Evolutionary conservation across 2,329 filamentous ascomycete species (phyloP).

Genomic region (Uncinocarpus reesii): DNA sequence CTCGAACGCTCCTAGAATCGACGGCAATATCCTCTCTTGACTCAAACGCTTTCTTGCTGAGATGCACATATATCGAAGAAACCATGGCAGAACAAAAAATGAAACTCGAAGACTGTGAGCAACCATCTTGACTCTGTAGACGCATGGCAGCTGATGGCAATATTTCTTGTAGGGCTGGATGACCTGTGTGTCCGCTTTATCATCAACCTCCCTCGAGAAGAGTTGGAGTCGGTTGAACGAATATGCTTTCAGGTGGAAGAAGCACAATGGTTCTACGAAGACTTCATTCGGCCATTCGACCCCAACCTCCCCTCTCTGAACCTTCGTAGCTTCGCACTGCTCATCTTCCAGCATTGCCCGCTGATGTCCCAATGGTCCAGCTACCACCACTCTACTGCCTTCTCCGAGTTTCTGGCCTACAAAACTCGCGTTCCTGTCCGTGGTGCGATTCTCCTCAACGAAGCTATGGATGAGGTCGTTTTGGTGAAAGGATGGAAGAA

Average conservation of each 20-base stretch:
- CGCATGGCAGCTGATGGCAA: not conserved
- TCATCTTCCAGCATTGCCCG: slow-evolving; percentile 90
- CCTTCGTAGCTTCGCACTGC: slow-evolving; percentile 72
- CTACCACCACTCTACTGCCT: slow-evolving; percentile 69
- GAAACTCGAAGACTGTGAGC: slow-evolving; percentile 78
- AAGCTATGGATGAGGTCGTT: slow-evolving; percentile 86
- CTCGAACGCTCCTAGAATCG: no score
- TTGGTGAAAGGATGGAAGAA: slow-evolving; percentile 98
- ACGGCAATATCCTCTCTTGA: no score
- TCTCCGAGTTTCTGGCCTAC: slow-evolving; percentile 85
- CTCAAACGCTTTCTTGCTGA: no score
- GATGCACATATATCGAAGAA: slow-evolving; percentile 51
- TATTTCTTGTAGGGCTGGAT: slow-evolving; percentile 64
- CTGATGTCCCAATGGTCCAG: slow-evolving; percentile 71
- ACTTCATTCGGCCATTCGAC: slow-evolving; percentile 89
- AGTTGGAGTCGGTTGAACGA: slow-evolving; percentile 77
- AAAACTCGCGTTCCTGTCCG: slow-evolving; percentile 90
- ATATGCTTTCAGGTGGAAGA: slow-evolving; percentile 99
- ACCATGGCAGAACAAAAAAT: slow-evolving; percentile 68
- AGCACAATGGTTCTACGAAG: slow-evolving; percentile 99
- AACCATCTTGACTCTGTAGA: not conserved
- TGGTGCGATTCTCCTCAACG: slow-evolving; percentile 84
- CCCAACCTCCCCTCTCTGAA: slow-evolving; percentile 74
- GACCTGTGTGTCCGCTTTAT: slow-evolving; percentile 97
- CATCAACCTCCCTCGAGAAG: slow-evolving; percentile 86